Base-by-base conservation (phyloP, 2,329 filamentous ascomycete species). In the Xylaria multiplex region DNA sequence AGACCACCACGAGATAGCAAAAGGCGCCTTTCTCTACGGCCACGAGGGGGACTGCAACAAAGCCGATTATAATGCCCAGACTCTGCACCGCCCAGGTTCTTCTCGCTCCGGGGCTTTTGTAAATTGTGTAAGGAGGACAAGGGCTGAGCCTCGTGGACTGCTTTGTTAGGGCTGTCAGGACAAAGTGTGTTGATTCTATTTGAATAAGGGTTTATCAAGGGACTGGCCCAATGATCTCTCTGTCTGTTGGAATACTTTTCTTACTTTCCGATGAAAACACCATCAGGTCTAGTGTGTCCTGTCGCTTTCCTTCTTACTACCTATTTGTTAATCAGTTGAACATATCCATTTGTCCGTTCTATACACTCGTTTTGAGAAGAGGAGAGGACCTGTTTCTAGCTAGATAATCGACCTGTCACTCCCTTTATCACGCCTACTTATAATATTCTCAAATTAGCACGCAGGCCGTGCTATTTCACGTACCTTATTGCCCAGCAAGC, bases 101-200 rank as follows among this genome's bases (percentile, higher is more conserved):
- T 27, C 43, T 3, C 19, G 32, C 40, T 9, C 8, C 8, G 27
- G 35, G 16, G 7, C 46, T 32, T 40, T 49, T 24, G n/a, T 22
- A 9, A 14, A 0, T 30, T n/a, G 13, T 16, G 30, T 19, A 16
- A 27, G 9, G 13, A 40, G 37, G 37, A 13, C 37, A 13, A 13
- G n/a, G n/a, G 4, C 49, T 11, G 14, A 37, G 13, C 27, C 56
- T 48, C 27, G 43, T 45, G 55, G 30, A 24, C 16, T 22, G 11
- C 70, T 73, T 73, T 71, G 70, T 72, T 43, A 40, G 5, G 16
- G 37, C 46, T 2, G 2, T 6, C 11, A 35, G 30, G 61, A 73
- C 68, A 73, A 73, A 71, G 67, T 71, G 7, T 2, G 4, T 22
- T 11, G 27, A 32, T 37, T 66, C 16, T 37, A 49, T 62, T 52